Conservation (phyloP, 2,329 filamentous ascomycete genomes). For the Xylariaceae sp. region DNA sequence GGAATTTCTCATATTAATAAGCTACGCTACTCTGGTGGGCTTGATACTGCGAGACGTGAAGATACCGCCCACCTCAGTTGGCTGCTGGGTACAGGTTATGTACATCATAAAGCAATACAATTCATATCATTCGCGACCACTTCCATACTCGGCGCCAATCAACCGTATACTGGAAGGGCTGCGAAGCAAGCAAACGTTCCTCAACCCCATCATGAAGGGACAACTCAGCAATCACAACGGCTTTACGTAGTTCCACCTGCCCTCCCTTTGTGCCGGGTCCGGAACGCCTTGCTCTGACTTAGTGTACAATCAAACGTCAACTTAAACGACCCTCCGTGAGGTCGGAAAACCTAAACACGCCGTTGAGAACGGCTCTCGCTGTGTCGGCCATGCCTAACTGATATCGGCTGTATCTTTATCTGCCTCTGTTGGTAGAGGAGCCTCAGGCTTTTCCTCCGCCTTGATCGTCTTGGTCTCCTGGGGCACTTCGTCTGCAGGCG, state of each 20-base stretch:
- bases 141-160: not conserved
- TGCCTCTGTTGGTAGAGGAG: constrained; percentile 7
- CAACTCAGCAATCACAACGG: not conserved
- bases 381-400: constrained; percentile 8
- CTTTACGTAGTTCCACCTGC: constrained; percentile 3
- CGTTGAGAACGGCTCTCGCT: not conserved
- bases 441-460: constrained; percentile 17
- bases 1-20: too few relatives aligned
- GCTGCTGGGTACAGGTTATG: too few relatives aligned
- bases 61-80: too few relatives aligned
- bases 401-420: constrained; percentile 13
- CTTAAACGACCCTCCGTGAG: constrained; percentile 8
- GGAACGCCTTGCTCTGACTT: constrained; percentile 21
- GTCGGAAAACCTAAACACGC: constrained; percentile 12
- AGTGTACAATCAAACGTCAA: constrained; percentile 17
- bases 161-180: not conserved
- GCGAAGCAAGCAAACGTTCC: not conserved
- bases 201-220: not conserved
- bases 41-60: too few relatives aligned
- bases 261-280: constrained; percentile 16
- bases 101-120: not conserved
- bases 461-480: constrained; percentile 31
- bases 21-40: too few relatives aligned
- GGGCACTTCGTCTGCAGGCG: constrained; percentile 34
- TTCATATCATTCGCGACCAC: not conserved